A percentile compares a stretch with the other conserved stretches of the same genome.
Evolutionary conservation across 192 early-diverging fungal species (phyloP).

Genomic region (Backusella luteola): DNA sequence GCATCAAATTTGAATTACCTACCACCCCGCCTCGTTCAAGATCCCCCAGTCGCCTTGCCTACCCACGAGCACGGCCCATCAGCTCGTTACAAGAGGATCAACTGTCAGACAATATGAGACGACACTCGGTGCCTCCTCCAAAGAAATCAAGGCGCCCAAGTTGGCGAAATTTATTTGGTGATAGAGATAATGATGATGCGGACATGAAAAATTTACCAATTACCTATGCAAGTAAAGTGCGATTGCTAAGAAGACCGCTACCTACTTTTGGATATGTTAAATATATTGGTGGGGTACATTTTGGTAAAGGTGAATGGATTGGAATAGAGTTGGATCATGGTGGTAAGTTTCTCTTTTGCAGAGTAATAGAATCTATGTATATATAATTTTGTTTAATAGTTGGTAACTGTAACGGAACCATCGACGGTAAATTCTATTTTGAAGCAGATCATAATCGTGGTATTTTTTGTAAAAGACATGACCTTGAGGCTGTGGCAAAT

Average conservation of each 20-base stretch:
- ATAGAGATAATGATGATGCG: slow-evolving; percentile 22
- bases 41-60: slow-evolving; percentile 14
- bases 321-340: slow-evolving; percentile 35
- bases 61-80: slow-evolving; percentile 16
- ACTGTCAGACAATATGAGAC: neutral
- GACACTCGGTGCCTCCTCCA: neutral
- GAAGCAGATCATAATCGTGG: slow-evolving; percentile 34
- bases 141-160: neutral
- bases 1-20: slow-evolving; percentile 35
- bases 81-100: slow-evolving; percentile 12
- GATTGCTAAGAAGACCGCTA: slow-evolving; percentile 23
- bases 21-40: slow-evolving; percentile 25
- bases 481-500: slow-evolving; percentile 1
- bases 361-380: neutral
- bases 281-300: slow-evolving; percentile 26
- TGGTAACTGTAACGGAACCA: slow-evolving; percentile 31
- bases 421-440: slow-evolving; percentile 31
- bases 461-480: slow-evolving; percentile 28
- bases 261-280: slow-evolving; percentile 29
- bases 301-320: slow-evolving; percentile 19
- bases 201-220: slow-evolving; percentile 13
- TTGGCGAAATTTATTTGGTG: slow-evolving; percentile 20
- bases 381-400: slow-evolving; percentile 17
- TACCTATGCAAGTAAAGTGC: slow-evolving; percentile 10
- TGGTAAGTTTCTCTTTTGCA: slow-evolving; percentile 16